Base-by-base conservation (phyloP, 2,329 filamentous ascomycete species). In the Incumbomyces delicatus region DNA sequence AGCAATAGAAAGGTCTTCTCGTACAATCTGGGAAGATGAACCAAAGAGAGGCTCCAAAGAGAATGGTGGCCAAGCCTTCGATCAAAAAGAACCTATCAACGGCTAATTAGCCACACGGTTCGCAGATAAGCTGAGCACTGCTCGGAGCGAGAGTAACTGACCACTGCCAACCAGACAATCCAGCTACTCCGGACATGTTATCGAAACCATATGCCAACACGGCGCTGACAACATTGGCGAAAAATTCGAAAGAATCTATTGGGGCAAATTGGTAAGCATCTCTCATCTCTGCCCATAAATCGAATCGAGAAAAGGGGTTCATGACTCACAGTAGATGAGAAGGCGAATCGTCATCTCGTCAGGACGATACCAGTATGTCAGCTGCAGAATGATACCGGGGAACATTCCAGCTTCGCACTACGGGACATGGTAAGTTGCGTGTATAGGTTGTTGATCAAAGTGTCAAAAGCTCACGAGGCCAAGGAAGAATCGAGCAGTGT, bases 311-410 rank as follows among this genome's bases (percentile, higher is more conserved):
- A n/a, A n/a, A n/a, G n/a, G n/a, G n/a, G n/a, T n/a, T 27, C 5
- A 27, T 27, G 22, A 27, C 22, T 27, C 4, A 27, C 22, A 27
- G 22, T 5, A 27, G 4, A 27, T 27, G 22, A 27, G 22, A 27
- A 27, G 22, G 5, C 22, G 22, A 27, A 27, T 27, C 22, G 22
- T 27, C 54, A 69, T 67, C 49, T 72, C 67, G 43, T 72, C 69
- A 8, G 62, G 66, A 0, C 68, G 63, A 50, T 74, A 74, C 65
- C 71, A 74, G 50, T 64, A 66, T 16, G 62, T 69, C 10, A 73
- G 59, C 32, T 70, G 66, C 1, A 64, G 63, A 22, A 65, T 62
- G 6, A 68, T 56, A 0, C 66, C 66, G 0, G 68, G 68, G 31
- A 70, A 71, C 52, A 66, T 59, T 6, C 68, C 67, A 20, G 67